These are phyloP conservation scores for Mycena capillaripes DNA, from an alignment of 768 basidiomycete species.

Conservation along the genomic window DNA sequence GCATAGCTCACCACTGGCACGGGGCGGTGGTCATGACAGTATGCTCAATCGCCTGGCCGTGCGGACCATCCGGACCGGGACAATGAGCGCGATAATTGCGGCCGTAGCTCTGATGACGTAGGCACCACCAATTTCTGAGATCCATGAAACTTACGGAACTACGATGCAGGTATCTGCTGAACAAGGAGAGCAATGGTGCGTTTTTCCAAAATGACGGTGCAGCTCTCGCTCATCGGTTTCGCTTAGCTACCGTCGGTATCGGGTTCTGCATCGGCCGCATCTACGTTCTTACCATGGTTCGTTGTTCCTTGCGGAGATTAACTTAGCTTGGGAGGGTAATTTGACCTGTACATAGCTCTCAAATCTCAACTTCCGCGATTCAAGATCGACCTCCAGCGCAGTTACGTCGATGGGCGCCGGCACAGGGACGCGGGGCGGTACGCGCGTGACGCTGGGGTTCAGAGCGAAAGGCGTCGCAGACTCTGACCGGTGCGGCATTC, in stretches of 20 bases:
- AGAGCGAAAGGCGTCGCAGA: not conserved
- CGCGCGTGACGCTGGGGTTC: not conserved
- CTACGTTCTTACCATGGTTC: not conserved
- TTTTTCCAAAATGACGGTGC: not conserved
- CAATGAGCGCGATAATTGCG: not conserved
- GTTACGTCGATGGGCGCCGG: too few relatives aligned
- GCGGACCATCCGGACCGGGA: not conserved
- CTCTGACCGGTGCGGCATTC: not conserved
- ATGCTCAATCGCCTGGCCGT: not conserved
- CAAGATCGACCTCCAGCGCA: not conserved
- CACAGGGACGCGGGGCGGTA: too few relatives aligned
- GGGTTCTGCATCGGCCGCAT: not conserved
- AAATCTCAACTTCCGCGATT: not conserved
- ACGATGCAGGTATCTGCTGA: not conserved
- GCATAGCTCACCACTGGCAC: not conserved
- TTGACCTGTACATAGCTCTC: not conserved
- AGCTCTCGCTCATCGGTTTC: not conserved
- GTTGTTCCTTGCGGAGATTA: not conserved
- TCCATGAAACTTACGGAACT: not conserved
- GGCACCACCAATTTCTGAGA: not conserved
- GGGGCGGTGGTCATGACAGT: not conserved
- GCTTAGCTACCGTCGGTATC: not conserved
- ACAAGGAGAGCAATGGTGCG: not conserved
- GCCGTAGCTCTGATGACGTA: not conserved
- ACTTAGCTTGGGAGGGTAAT: not conserved